phyloP scores from a whole-genome alignment of 2,329 filamentous ascomycete species.

The Mycosphaerella arachidis region DNA sequence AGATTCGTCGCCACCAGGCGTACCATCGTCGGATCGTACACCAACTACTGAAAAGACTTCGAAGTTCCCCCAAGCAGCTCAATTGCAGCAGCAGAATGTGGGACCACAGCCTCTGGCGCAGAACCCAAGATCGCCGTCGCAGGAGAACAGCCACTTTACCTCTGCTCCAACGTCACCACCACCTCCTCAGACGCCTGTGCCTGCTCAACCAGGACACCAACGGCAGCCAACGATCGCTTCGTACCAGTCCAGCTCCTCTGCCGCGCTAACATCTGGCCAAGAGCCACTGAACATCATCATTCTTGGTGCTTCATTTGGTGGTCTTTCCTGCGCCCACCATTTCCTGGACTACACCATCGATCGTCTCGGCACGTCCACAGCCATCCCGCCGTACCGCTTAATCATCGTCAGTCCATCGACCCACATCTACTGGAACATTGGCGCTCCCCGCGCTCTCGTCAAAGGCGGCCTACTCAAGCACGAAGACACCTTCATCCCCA shows the following conservation, averaged over 20 bases:
- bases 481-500: constrained; percentile 34
- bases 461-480: constrained; percentile 32
- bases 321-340: constrained; percentile 36
- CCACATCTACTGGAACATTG: constrained; percentile 38
- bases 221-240: not conserved
- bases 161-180: not conserved
- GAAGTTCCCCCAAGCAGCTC: not conserved
- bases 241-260: not conserved
- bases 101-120: not conserved
- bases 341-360: constrained; percentile 33
- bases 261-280: constrained; percentile 7
- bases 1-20: not conserved
- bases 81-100: not conserved
- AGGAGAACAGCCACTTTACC: not conserved
- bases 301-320: constrained; percentile 37
- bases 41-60: not conserved
- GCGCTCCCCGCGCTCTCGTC: constrained; percentile 36
- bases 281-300: constrained; percentile 36
- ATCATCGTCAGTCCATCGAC: constrained; percentile 34
- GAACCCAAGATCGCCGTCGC: not conserved
- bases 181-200: not conserved
- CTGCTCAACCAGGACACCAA: not conserved
- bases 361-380: constrained; percentile 25
- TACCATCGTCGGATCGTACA: not conserved
- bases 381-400: constrained; percentile 30